phyloP scores from a whole-genome alignment of 495 filamentous ascomycete species.

The Neurospora sp. region DNA sequence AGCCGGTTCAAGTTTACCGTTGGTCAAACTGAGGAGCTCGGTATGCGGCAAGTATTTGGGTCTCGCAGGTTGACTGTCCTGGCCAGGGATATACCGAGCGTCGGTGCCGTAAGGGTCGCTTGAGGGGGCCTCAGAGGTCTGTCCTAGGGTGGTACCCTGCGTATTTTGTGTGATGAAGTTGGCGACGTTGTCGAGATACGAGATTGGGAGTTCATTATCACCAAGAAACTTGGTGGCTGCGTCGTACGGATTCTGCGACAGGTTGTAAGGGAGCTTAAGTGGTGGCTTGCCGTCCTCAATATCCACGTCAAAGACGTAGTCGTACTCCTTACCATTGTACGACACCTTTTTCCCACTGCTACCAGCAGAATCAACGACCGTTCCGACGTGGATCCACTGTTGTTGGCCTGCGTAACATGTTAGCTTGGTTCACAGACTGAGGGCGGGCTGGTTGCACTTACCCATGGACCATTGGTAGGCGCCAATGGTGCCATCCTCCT shows the following conservation, averaged over 20 bases:
- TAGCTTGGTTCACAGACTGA: neutral
- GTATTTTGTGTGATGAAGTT: constrained; percentile 90
- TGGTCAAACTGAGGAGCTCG: constrained; percentile 62
- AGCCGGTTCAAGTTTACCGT: constrained; percentile 28
- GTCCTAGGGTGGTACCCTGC: constrained; percentile 69
- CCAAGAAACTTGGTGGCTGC: constrained; percentile 84
- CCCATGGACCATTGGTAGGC: constrained; percentile 69
- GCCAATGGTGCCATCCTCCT: constrained; percentile 66
- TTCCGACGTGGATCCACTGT: constrained; percentile 79
- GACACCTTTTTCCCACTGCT: constrained; percentile 63
- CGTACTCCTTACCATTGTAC: constrained; percentile 81
- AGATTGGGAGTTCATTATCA: constrained; percentile 82
- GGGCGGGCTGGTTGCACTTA: constrained; percentile 9
- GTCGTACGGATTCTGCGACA: constrained; percentile 86
- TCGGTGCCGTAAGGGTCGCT: constrained; percentile 72
- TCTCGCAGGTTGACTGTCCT: constrained; percentile 40
- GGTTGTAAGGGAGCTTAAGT: constrained; percentile 87
- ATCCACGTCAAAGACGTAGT: constrained; percentile 97
- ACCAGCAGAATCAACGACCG: constrained; percentile 81
- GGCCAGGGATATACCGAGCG: constrained; percentile 65
- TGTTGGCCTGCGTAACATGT: constrained; percentile 24
- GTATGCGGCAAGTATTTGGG: constrained; percentile 65
- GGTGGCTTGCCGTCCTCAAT: constrained; percentile 93
- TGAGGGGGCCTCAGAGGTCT: constrained; percentile 28
- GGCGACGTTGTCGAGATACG: constrained; percentile 86